phyloP scores from a whole-genome alignment of 2,329 filamentous ascomycete genomes.

The Beauveria sp. region DNA sequence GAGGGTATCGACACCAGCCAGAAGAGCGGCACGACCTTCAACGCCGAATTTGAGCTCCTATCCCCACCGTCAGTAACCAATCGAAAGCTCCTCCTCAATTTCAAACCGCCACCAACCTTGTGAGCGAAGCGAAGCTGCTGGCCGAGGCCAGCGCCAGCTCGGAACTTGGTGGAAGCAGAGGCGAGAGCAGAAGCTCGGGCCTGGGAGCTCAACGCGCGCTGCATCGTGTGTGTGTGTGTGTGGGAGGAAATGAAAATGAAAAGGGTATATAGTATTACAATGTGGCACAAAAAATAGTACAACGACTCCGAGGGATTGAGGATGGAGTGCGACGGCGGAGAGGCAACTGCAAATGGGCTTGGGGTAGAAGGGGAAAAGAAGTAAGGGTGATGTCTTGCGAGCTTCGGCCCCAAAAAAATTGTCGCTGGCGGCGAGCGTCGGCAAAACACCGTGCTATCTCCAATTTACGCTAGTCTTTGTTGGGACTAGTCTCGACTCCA shows the following conservation, averaged over 20 bases:
- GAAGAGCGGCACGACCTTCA: constrained; percentile 79
- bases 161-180: constrained; percentile 57
- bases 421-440: constrained; percentile 27
- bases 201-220: constrained; percentile 82
- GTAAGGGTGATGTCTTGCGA: constrained; percentile 10
- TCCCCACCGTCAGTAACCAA: constrained; percentile 11
- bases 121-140: constrained; percentile 95
- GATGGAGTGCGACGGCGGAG: constrained; percentile 11
- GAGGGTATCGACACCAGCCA: constrained; percentile 92
- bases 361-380: constrained; percentile 14
- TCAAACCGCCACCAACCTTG: constrained; percentile 58
- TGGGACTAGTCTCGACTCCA: background rate
- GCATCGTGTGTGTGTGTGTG: constrained; percentile 58
- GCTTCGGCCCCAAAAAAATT: constrained; percentile 30
- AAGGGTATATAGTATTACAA: constrained; percentile 21
- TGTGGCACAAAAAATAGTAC: constrained; percentile 14
- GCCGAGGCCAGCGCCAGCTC: constrained; percentile 56
- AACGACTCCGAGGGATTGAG: constrained; percentile 5
- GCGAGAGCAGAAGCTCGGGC: constrained; percentile 74
- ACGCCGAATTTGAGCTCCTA: constrained; percentile 98
- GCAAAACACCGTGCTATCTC: constrained; percentile 29
- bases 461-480: background rate
- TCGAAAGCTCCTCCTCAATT: background rate
- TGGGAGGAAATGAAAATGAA: constrained; percentile 20
- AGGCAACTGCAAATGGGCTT: constrained; percentile 14